Conservation (phyloP, 2,329 filamentous ascomycete genomes). For the Juglanconis oblonga region DNA sequence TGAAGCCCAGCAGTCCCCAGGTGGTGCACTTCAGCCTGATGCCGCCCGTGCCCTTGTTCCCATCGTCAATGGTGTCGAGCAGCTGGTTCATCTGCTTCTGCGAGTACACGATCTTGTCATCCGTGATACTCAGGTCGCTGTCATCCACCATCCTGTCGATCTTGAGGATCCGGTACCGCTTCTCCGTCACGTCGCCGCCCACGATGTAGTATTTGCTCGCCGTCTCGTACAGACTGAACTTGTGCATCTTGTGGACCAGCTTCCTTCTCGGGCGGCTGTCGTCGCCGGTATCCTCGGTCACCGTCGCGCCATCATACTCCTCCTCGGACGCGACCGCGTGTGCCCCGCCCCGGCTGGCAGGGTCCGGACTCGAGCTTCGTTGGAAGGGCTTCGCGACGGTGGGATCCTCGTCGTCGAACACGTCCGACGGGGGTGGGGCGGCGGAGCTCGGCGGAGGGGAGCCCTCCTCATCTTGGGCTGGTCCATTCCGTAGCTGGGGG, state of each 20-base stretch:
- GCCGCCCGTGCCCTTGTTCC: slow-evolving; percentile 86
- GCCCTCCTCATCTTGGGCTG: slow-evolving; percentile 4
- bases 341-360: slow-evolving; percentile 27
- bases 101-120: slow-evolving; percentile 93
- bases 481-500: slow-evolving; percentile 16
- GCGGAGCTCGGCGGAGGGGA: slow-evolving; percentile 25
- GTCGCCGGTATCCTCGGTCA: slow-evolving; percentile 31
- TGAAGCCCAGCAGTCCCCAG: slow-evolving; percentile 93
- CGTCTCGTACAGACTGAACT: slow-evolving; percentile 97
- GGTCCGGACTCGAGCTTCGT: slow-evolving; percentile 52
- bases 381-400: slow-evolving; percentile 57
- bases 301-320: slow-evolving; percentile 23
- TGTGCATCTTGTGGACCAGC: slow-evolving; percentile 73
- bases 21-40: slow-evolving; percentile 85
- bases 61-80: slow-evolving; percentile 91
- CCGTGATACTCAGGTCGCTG: slow-evolving; percentile 78
- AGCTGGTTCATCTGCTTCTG: slow-evolving; percentile 90
- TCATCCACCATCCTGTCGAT: slow-evolving; percentile 83
- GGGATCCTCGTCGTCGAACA: slow-evolving; percentile 57
- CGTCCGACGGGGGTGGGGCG: slow-evolving; percentile 30
- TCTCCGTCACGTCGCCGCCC: slow-evolving; percentile 86
- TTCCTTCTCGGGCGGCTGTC: slow-evolving; percentile 27
- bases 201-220: slow-evolving; percentile 91
- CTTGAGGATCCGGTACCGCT: slow-evolving; percentile 85
- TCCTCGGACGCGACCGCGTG: slow-evolving; percentile 20